These are phyloP conservation scores for Pyrenophora teres DNA, from an alignment of 2,329 filamentous ascomycete species.

Conservation along the genomic window DNA sequence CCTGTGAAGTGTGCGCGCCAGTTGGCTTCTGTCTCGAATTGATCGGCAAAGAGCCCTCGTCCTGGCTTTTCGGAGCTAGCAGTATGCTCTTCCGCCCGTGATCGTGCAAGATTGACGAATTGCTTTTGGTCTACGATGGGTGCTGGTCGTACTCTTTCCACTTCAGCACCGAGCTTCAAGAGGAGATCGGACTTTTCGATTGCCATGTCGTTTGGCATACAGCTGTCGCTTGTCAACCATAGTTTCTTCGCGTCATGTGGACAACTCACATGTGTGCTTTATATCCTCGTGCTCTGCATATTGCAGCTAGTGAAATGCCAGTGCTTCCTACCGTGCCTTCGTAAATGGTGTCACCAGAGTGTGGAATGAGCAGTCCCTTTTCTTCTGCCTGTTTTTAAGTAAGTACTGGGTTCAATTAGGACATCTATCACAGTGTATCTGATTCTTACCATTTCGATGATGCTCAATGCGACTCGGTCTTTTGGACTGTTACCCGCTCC, in stretches of 20 bases:
- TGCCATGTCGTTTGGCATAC: conserved; percentile 93
- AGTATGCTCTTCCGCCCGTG: conserved; percentile 76
- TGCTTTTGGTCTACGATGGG: conserved; percentile 93
- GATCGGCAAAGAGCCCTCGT: conserved; percentile 89
- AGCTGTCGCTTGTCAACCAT: conserved; percentile 53
- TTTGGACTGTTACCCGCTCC: conserved; percentile 93
- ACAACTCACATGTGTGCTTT: conserved; percentile 76
- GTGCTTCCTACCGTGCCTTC: conserved; percentile 97
- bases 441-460: conserved; percentile 68
- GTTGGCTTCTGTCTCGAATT: conserved; percentile 92
- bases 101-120: conserved; percentile 89
- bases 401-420: background rate
- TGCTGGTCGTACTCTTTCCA: conserved; percentile 87
- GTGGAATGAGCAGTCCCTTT: conserved; percentile 73
- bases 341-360: conserved; percentile 91
- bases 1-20: conserved; percentile 79
- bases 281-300: conserved; percentile 88
- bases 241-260: background rate
- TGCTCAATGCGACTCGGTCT: conserved; percentile 88
- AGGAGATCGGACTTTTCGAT: conserved; percentile 88
- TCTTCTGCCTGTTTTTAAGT: conserved; percentile 67
- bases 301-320: conserved; percentile 88
- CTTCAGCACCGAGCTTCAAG: conserved; percentile 85
- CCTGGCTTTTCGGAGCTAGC: conserved; percentile 62
- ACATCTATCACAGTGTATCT: background rate